Base-by-base conservation (phyloP, 768 basidiomycete species). In the Leccinum olivaceopallidum region DNA sequence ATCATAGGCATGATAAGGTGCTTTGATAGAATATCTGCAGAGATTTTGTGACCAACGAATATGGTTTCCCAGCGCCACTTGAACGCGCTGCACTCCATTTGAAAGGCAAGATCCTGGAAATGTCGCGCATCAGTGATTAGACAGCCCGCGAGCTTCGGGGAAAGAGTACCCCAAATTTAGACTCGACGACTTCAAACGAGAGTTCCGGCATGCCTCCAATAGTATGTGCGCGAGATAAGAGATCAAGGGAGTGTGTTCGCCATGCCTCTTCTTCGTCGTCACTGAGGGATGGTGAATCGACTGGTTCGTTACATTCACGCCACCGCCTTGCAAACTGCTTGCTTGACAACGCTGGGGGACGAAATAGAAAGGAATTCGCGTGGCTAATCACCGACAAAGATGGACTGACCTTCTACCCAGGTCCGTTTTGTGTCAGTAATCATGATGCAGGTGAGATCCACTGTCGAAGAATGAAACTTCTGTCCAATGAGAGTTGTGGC, bases 51-150 rank as follows among this genome's bases (percentile, higher is more conserved):
- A 8, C 89, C 88, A 39, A 89, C 69, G 63, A 80, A 82, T 71
- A 80, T 83, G 16, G 86, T 81, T 72, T 92, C 89, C 91, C 91
- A 93, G 76, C 82, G 80, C 90, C 90, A 93, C 77, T 83, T 85
- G 74, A 90, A 88, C 9, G 75, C 70, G 24, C 81, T 80, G 61
- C 79, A 83, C 66, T 83, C 82, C 36, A 92, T 64, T 65, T 82
- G 79, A 59, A 90, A 80, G 5, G 88, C 82, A 26, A 89, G 67
- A 70, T 93, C 90, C 90, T 93, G 53, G 56, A 22, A 59, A 52
- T 55, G 49, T 63, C 60, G 62, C 57, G 42, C 44, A 44, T 66
- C 58, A 65, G 67, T 54, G n/a, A 50, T 22, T 39, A 57, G 61
- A 63, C 34, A 22, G 60, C 36, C 14, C 20, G 37, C 13, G 51